These are phyloP conservation scores for Linum trigynum DNA, from an alignment of 345 rosid genomes.

Conservation along the genomic window DNA sequence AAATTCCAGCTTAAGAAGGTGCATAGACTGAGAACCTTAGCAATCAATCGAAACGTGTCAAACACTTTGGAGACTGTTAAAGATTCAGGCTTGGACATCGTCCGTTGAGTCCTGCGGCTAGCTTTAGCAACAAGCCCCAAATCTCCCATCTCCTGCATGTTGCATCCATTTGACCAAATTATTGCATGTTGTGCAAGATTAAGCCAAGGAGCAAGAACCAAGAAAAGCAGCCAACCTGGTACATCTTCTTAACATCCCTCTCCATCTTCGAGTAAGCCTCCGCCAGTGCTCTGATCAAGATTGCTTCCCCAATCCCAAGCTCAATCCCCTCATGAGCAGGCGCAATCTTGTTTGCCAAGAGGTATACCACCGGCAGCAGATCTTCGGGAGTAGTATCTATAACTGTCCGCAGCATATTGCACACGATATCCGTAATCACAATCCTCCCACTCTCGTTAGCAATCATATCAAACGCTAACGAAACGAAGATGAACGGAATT, in stretches of 20 bases:
- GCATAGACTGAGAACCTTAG: slow-evolving; percentile 50
- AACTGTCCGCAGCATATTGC: slow-evolving; percentile 79
- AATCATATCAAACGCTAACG: slow-evolving; percentile 63
- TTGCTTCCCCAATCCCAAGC: slow-evolving; percentile 78
- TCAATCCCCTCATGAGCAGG: slow-evolving; percentile 93
- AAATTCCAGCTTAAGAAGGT: not conserved
- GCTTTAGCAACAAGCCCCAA: slow-evolving; percentile 91
- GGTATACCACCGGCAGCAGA: slow-evolving; percentile 57
- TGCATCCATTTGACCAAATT: slow-evolving; percentile 4
- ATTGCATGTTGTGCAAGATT: not conserved
- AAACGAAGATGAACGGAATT: slow-evolving; percentile 70
- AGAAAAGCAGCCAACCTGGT: slow-evolving; percentile 36
- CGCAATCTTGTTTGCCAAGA: slow-evolving; percentile 65
- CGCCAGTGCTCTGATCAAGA: slow-evolving; percentile 66
- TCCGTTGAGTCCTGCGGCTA: slow-evolving; percentile 81
- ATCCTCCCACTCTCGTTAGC: slow-evolving; percentile 63
- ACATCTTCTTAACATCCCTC: slow-evolving; percentile 50
- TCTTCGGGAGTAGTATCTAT: slow-evolving; percentile 71
- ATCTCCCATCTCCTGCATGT: slow-evolving; percentile 63
- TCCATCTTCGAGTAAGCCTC: slow-evolving; percentile 88
- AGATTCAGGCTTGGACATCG: slow-evolving; percentile 82
- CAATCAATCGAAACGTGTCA: slow-evolving; percentile 61
- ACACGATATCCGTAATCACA: slow-evolving; percentile 73
- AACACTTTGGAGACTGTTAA: slow-evolving; percentile 80
- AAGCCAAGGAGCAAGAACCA: not conserved